Base-by-base conservation (phyloP, 305 asterid genomes). In the Withania somnifera region DNA sequence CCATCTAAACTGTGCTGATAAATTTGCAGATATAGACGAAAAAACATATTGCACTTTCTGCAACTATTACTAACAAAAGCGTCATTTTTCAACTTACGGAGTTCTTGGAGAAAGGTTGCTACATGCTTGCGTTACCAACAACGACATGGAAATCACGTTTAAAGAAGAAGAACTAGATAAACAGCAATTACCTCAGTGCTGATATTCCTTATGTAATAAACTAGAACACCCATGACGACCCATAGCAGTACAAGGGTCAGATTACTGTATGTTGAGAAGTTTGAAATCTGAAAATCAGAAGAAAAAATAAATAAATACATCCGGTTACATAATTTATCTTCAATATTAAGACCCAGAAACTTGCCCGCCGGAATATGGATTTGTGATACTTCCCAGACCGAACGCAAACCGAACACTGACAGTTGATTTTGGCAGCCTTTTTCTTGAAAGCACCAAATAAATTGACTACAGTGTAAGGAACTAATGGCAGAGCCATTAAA, bases 191-290 rank as follows among this genome's bases (percentile, higher is more conserved):
- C 99, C 99, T 96, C 99, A 22, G 90, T 88, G 87, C 91, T 94
- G 60, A 90, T 86, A 77, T 90, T 92, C 86, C 91, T 94, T 86
- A 96, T 89, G 90, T 96, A 94, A 85, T 90, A 87, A 80, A 87
- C 88, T 84, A 96, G 82, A 77, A 91, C 82, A 2, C 89, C 92
- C 85, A 96, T 95, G 68, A 94, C 82, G 28, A 90, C 87, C 99
- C 99, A 96, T 58, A 96, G 93, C 84, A 94, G 87, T 84, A 93
- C 93, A 22, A 96, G 91, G 1, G 97, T 93, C 87, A 96, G 88
- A 90, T 96, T 96, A 87, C 97, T 93, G 83, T 92, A 94, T 8
- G 99, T 96, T 26, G 99, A 96, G 83, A 96, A 92, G 90, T 96
- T 94, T 52, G 98, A 94, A 73, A 96, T 93, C 99, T 96, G 97